Base-by-base conservation (phyloP, 164 flowering plant species). In the Platanus orientalis region DNA sequence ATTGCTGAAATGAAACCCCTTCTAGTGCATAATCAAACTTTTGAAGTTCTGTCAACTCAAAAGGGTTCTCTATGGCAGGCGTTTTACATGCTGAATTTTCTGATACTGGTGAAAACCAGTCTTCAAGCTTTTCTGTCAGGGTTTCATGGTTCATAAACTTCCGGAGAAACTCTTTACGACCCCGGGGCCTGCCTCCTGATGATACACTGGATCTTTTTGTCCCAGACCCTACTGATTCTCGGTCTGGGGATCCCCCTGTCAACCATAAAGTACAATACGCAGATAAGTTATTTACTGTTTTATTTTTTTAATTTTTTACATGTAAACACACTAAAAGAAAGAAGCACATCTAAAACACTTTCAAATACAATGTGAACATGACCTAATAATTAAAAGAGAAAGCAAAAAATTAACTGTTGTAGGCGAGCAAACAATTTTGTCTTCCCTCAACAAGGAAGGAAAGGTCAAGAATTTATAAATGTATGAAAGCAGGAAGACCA, bases 11-110 rank as follows among this genome's bases (percentile, higher is more conserved):
- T 16, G 88, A 71, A 70, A 88, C 76, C 40, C 93, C 86, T 77
- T 90, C 98, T 61, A 92, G 57, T 52, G 98, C 95, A 81, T 82
- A 90, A 66, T 92, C 98, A 69, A 92, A 88, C 55, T 92, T 90
- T 68, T 92, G 98, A 68, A 92, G 83, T 58, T 90, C 92, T 11
- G 84, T 77, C 68, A 87, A 74, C 71, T 90, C 96, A 71, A 90
- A 93, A 54, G 96, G 96, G n/a, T 79, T 80, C 69, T 84, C 92
- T 71, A 86, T 84, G 34, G 65, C 72, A 23, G 79, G 77, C 6
- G 58, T 56, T 52, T 58, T 68, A 16, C 42, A 11, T 28, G 60
- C 58, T 19, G 84, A 64, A 4, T 73, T 68, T 63, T 78, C 83
- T 58, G 75, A 64, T 69, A 76, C 42, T 63, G 73, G 73, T 34